Evolutionary conservation across 441 rosid species (phyloP), one percentile per base, ranked within the genome.

Genomic region (Viola pubescens): DNA sequence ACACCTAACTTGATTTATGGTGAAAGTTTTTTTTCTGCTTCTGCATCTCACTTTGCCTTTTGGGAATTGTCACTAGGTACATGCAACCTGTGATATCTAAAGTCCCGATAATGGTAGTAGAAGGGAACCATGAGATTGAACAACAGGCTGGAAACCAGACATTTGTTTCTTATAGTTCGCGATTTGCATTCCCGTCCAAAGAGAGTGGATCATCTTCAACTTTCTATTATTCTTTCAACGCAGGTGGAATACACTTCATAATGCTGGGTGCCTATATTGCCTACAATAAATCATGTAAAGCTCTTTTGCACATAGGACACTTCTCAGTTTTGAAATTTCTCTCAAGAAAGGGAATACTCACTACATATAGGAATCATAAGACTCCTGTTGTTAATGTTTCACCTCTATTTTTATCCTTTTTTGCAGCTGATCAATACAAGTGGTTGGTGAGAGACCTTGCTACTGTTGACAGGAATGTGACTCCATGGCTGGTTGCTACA

Each of bases 161-260:
- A 26, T 91, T 83, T 50, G 76, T 63, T 54, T 82, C 98, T 43
- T 91, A 83, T 72, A 79, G 83, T 77, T 85, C 91, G 45, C 81
- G 98, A 58, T 91, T 91, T 59, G 74, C 82, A 48, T 78, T 86
- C 70, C 95, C 91, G 58, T 83, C 79, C 34, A 62, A 79, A 48
- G 91, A 85, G 70, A 81, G 91, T 48, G 78, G 84, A 65, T 87
- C 92, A 3, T 69, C 56, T 12, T 84, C 96, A 39, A 67, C 89
- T 0, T 70, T 88, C 57, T 91, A 85, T 76, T 91, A 91, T 60
- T 91, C 96, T 13, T 88, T 88, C 67, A 71, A 88, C 54, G 89
- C 96, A 0, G 98, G 98, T 3, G 96, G 98, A 56, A 79, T 88
- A 55, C 98, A 91, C 77, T 86, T 91, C 70, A 60, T 91, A n/a